Conservation (phyloP, 768 basidiomycete species). For the Mycena alexandri region DNA sequence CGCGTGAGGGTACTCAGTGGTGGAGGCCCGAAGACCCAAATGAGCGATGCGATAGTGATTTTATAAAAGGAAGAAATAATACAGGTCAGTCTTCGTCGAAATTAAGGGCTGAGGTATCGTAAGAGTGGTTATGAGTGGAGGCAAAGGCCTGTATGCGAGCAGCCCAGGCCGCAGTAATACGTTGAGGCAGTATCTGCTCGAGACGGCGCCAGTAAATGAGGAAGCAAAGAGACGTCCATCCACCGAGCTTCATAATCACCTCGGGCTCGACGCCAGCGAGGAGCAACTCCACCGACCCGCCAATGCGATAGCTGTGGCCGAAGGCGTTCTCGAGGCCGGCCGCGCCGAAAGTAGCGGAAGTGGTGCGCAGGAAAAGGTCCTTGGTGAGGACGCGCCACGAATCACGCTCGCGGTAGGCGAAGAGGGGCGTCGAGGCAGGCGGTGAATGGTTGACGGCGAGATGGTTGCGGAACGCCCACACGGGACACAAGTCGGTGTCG, state of each 20-base stretch:
- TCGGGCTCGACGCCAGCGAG: conserved; percentile 7
- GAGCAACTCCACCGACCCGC: conserved; percentile 11
- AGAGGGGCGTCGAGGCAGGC: background rate
- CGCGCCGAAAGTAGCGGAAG: background rate
- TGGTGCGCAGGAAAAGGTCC: conserved; percentile 5
- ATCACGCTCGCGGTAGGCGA: background rate
- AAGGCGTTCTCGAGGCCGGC: background rate
- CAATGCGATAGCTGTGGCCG: conserved; percentile 28
- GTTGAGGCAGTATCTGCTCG: background rate
- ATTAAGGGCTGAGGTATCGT: too few species aligned
- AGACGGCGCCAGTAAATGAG: conserved; percentile 11
- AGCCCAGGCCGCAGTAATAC: conserved; percentile 8
- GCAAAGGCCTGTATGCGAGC: background rate
- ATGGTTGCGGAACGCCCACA: conserved; percentile 1
- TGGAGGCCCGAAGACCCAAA: too few species aligned
- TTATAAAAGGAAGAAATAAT: too few species aligned
- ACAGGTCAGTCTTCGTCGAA: too few species aligned
- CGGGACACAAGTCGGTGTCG: conserved; percentile 4
- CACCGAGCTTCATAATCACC: conserved; percentile 18
- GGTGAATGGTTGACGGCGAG: background rate
- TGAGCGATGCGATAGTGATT: too few species aligned
- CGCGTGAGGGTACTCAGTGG: too few species aligned
- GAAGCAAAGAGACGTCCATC: conserved; percentile 16
- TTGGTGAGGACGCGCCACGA: background rate
- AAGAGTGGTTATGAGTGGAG: too few species aligned